Conservation (phyloP, 1,284 basidiomycete genomes). For the Apiotrichum montevideense region DNA sequence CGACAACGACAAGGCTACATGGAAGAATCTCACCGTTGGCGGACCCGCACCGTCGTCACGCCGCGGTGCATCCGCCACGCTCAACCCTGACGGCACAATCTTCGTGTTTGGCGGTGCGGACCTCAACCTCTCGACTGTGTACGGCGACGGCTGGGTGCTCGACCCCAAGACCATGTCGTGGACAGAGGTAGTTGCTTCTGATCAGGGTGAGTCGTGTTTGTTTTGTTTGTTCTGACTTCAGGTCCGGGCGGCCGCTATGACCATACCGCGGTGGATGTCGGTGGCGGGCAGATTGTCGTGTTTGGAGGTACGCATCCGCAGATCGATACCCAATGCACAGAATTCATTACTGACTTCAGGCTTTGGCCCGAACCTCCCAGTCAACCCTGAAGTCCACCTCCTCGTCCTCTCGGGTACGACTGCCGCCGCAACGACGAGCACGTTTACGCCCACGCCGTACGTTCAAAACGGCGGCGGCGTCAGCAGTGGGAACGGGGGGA, state of each 20-base stretch:
- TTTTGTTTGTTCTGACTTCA: conserved; percentile 8
- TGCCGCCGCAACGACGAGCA: background rate
- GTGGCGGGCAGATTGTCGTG: conserved; percentile 58
- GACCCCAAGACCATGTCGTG: conserved; percentile 54
- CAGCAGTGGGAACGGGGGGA: background rate
- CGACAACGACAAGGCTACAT: conserved; percentile 50
- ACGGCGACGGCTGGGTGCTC: conserved; percentile 68
- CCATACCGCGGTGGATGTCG: conserved; percentile 62
- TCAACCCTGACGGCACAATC: conserved; percentile 53
- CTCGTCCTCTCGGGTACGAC: background rate
- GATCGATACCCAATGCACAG: no score
- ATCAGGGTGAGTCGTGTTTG: background rate
- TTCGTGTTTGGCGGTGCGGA: conserved; percentile 74
- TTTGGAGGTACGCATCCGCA: conserved; percentile 58
- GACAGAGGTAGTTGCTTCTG: conserved; percentile 17
- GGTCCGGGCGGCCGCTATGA: conserved; percentile 59
- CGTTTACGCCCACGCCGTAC: background rate
- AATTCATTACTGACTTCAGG: background rate
- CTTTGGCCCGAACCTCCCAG: background rate
- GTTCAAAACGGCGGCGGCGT: no score
- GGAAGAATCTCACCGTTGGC: conserved; percentile 51
- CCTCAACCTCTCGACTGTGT: conserved; percentile 53
- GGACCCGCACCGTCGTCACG: conserved; percentile 56
- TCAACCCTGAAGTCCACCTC: background rate
- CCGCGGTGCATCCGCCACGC: conserved; percentile 59